These are phyloP conservation scores for Picochlorum sp. DNA, from an alignment of 139 green algal species.

Conservation along the genomic window DNA sequence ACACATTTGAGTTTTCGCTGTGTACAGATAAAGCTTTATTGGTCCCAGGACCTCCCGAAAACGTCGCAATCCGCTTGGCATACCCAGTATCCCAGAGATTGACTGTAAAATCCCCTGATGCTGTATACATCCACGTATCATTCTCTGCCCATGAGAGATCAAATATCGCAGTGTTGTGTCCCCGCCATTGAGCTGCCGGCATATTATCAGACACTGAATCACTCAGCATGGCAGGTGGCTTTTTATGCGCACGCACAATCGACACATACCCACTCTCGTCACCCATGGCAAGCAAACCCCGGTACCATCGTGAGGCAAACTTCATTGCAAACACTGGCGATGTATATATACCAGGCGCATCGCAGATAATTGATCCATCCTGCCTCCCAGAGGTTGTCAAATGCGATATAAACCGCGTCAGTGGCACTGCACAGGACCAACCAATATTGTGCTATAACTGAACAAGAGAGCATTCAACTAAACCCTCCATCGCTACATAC, in stretches of 20 bases:
- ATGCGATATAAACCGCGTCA: neutral
- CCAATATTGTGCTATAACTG: neutral
- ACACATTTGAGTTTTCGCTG: constrained; percentile 32
- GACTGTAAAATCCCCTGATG: constrained; percentile 60
- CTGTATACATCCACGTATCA: constrained; percentile 59
- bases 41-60: constrained; percentile 52
- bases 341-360: neutral
- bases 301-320: constrained; percentile 4
- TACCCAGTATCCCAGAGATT: constrained; percentile 53
- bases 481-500: neutral
- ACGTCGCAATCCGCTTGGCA: constrained; percentile 27
- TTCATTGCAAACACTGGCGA: constrained; percentile 1
- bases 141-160: constrained; percentile 63
- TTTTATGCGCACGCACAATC: constrained; percentile 39
- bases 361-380: neutral
- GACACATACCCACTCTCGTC: constrained; percentile 73
- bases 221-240: constrained; percentile 21
- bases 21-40: constrained; percentile 55
- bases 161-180: constrained; percentile 74
- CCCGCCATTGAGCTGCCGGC: constrained; percentile 52
- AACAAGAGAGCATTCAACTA: neutral
- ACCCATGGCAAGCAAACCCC: constrained; percentile 52
- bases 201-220: constrained; percentile 10
- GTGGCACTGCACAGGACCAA: neutral
- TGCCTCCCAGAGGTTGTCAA: neutral